A percentile compares a stretch with the other conserved stretches of the same genome.
phyloP scores from a whole-genome alignment of 1,284 basidiomycete species.

The Cystobasidium slooffiae region DNA sequence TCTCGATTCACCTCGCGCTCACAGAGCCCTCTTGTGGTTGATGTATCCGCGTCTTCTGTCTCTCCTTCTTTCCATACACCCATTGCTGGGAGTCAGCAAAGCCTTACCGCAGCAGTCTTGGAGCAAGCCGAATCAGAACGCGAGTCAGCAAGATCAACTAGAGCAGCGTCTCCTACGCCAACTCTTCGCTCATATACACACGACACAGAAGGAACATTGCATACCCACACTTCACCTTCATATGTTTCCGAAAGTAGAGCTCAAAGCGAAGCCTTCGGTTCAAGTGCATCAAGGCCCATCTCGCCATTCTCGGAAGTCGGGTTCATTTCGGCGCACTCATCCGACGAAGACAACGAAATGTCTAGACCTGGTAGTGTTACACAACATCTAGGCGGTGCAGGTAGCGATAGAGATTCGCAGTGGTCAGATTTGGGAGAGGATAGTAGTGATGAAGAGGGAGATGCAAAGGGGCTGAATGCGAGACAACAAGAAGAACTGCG shows the following conservation, averaged over 20 bases:
- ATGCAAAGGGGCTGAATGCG: neutral
- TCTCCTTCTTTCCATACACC: slow-evolving; percentile 11
- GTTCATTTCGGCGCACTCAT: neutral
- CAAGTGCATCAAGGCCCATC: neutral
- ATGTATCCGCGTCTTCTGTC: neutral
- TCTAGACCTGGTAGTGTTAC: neutral
- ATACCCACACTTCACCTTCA: neutral
- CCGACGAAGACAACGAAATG: neutral
- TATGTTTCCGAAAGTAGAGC: neutral
- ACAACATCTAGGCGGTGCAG: neutral
- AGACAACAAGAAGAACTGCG: neutral
- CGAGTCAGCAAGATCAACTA: neutral
- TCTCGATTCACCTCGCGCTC: slow-evolving; percentile 8
- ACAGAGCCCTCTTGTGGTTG: slow-evolving; percentile 3
- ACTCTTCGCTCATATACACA: neutral
- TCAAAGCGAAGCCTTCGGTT: neutral
- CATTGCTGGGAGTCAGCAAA: neutral
- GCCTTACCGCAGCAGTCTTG: slow-evolving; percentile 2
- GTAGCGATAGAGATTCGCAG: slow-evolving; percentile 21
- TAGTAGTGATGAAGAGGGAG: slow-evolving; percentile 13
- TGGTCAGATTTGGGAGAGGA: slow-evolving; percentile 40
- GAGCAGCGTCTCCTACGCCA: neutral
- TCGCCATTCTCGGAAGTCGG: slow-evolving; percentile 12
- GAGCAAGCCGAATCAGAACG: neutral
- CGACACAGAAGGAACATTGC: neutral